Conservation (phyloP, 179 eudicot genomes). For the Silene noctiflora region DNA sequence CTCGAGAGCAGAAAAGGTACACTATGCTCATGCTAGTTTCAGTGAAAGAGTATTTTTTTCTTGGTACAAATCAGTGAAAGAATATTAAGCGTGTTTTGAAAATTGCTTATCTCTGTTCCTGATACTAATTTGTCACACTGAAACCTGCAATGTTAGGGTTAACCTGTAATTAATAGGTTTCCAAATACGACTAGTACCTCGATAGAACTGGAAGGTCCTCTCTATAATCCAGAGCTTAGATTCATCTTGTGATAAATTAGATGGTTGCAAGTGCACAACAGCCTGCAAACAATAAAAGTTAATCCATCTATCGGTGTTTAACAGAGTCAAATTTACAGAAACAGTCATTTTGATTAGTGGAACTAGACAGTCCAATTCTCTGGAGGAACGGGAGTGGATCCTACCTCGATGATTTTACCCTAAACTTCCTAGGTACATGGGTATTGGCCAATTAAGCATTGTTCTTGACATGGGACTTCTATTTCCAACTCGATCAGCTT, state of each 20-base stretch:
- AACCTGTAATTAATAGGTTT: neutral
- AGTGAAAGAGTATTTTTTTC: too few relatives aligned
- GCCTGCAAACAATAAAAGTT: too few relatives aligned
- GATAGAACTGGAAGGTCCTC: neutral
- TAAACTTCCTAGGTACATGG: neutral
- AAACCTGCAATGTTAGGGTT: neutral
- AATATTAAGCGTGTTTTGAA: neutral
- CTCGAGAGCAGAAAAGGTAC: constrained; percentile 58
- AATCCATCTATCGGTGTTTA: too few relatives aligned
- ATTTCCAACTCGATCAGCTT: too few relatives aligned
- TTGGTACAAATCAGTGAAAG: too few relatives aligned
- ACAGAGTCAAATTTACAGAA: neutral
- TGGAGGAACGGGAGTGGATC: neutral
- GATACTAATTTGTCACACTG: neutral
- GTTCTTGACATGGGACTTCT: neutral
- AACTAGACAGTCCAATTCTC: neutral
- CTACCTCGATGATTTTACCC: neutral
- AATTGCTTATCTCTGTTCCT: neutral
- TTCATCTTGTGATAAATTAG: neutral
- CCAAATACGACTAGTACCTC: neutral
- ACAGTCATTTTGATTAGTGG: neutral
- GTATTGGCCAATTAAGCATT: neutral
- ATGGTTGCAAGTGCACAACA: neutral
- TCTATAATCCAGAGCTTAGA: neutral
- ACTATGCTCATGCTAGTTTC: neutral